Percentiles rank a stretch among this genome's conserved stretches.
Conservation (phyloP, 805 yeast species). For the Kuraishia floccosa region DNA sequence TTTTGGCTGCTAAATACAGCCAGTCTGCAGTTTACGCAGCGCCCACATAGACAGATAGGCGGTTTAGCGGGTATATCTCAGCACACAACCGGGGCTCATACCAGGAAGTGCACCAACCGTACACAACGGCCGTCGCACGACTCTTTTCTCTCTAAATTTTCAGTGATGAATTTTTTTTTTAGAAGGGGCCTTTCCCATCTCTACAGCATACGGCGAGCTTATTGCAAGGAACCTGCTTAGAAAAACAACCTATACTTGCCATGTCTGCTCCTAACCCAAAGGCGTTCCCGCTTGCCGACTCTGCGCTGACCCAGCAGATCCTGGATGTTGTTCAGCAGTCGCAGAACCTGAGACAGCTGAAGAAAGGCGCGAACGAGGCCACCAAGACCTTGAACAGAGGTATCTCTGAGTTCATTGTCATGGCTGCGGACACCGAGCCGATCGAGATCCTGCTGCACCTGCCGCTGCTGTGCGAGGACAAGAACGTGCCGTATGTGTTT, state of each 20-base stretch:
- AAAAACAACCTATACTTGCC: too few species aligned
- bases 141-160: not conserved
- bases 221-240: conserved; percentile 54
- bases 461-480: conserved; percentile 97
- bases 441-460: conserved; percentile 95
- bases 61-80: too few species aligned
- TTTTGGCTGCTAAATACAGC: too few species aligned
- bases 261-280: conserved; percentile 94
- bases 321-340: conserved; percentile 97
- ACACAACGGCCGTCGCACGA: not conserved
- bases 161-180: conserved; percentile 1
- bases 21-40: too few species aligned
- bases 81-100: too few species aligned
- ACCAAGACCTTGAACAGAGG: conserved; percentile 99
- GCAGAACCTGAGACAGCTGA: conserved; percentile 93
- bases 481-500: conserved; percentile 98
- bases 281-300: conserved; percentile 98
- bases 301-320: conserved; percentile 91
- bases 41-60: too few species aligned
- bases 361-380: conserved; percentile 99
- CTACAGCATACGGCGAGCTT: conserved; percentile 25
- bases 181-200: conserved; percentile 1
- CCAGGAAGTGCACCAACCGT: too few species aligned
- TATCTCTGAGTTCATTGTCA: conserved; percentile 96
- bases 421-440: conserved; percentile 99